Conservation (phyloP, 192 early-diverging fungal species). For the Pilaira anomala region DNA sequence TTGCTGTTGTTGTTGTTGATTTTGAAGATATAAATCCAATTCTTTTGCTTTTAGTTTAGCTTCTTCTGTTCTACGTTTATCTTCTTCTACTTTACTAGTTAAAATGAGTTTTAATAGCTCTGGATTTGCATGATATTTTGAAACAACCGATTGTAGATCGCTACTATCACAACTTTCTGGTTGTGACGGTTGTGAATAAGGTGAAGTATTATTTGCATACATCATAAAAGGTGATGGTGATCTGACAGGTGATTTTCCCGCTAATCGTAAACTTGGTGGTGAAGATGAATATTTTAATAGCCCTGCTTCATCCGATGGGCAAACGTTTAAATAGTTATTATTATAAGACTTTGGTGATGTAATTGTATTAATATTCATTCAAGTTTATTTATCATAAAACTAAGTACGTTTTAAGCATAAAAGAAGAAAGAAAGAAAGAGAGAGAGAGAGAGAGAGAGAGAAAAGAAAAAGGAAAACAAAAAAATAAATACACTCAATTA, state of each 20-base stretch:
- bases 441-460: too few relatives aligned
- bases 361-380: conserved; percentile 12
- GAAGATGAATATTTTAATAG: not conserved
- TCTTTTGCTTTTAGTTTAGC: conserved; percentile 47
- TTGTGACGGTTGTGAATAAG: not conserved
- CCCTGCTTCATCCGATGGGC: not conserved
- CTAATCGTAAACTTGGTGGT: not conserved
- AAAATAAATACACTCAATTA: not conserved
- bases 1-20: conserved; percentile 18
- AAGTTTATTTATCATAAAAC: not conserved
- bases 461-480: not conserved
- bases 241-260: conserved; percentile 12
- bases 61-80: conserved; percentile 54
- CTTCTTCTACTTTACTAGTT: conserved; percentile 53
- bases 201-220: not conserved
- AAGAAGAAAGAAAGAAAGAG: too few relatives aligned
- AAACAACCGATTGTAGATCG: conserved; percentile 50
- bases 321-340: conserved; percentile 8
- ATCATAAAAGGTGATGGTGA: not conserved
- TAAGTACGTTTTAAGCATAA: not conserved
- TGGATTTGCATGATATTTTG: conserved; percentile 45
- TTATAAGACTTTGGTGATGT: conserved; percentile 5
- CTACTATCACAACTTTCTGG: not conserved
- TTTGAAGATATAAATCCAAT: conserved; percentile 44
- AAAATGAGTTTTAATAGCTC: conserved; percentile 54